Base-by-base conservation (phyloP, 2,329 filamentous ascomycete genomes). In the Herpomyces periplanetae region DNA sequence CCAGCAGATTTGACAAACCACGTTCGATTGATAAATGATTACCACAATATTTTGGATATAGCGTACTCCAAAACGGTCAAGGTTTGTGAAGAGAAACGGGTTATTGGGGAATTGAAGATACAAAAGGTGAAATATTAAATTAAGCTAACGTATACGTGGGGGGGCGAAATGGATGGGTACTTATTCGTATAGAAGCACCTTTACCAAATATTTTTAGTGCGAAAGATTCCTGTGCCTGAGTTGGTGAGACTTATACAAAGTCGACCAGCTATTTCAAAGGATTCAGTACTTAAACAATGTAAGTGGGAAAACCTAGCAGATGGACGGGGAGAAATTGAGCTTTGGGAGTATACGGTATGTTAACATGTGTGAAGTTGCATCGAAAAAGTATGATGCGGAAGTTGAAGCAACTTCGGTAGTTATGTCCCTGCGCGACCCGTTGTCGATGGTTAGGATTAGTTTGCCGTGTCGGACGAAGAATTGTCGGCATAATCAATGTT, bases 401-500 rank as follows among this genome's bases (percentile, higher is more conserved):
- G 69, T 96, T 21, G 60, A 75, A 22, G 59, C 75, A 1, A 85
- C 65, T 2, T 84, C 75, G 1, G 63, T 62, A 20, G 60, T 80
- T 16, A 52, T 96, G 40, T 87, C 73, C 5, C 43, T 96, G 5
- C 87, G 85, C 36, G 87, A 84, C 31, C 80, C 80, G 0, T 45
- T 91, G 13, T 84, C 71, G 3, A 85, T 69, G 13, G 53, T 71
- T 35, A 52, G 73, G 23, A 62, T 96, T 13, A 48, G 50, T 5
- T 46, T 65, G 8, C 80, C 80, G 1, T 69, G 69, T 28, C 59
- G 80, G 13, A 66, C 66, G 3, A 48, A 56, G 3, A 41, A 58
- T 13, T 96, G 80, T 40, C 61, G 54, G 3, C 80, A 96, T 35
- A 65, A 80, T 11, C 69, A 85, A 33, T 96, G 80, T 34, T 96